A percentile compares a stretch with the other conserved stretches of the same genome.
phyloP scores from a whole-genome alignment of 768 basidiomycete species.

The Pholiota microspora region DNA sequence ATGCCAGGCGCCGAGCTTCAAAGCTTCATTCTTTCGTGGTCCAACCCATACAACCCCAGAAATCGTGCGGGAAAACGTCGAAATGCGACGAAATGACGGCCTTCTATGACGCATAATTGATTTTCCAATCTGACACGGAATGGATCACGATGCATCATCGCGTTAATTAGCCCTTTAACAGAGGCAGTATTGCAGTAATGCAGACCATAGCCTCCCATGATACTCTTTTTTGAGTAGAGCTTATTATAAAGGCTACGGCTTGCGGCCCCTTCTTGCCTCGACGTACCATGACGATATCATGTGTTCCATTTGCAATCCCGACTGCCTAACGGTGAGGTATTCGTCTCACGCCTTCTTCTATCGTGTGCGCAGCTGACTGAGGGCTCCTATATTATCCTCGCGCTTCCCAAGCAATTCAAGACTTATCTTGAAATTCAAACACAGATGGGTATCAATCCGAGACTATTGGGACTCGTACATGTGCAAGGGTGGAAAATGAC shows the following conservation, averaged over 20 bases:
- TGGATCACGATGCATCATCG: neutral
- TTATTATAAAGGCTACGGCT: neutral
- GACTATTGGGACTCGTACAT: neutral
- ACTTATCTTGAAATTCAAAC: neutral
- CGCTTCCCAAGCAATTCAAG: neutral
- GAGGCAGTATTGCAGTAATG: too few species aligned
- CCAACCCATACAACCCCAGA: too few species aligned
- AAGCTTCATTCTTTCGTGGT: too few species aligned
- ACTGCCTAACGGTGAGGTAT: neutral
- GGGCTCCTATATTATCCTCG: neutral
- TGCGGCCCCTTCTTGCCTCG: neutral
- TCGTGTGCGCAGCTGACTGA: slow-evolving; percentile 2
- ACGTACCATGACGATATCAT: neutral
- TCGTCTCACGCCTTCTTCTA: slow-evolving; percentile 7
- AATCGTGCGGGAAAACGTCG: too few species aligned
- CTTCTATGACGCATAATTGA: neutral
- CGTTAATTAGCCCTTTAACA: neutral
- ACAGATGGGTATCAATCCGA: neutral
- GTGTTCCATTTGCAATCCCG: neutral
- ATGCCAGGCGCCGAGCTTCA: too few species aligned
- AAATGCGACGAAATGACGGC: too few species aligned
- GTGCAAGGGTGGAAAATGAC: neutral
- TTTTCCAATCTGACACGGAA: neutral
- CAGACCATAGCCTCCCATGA: neutral
- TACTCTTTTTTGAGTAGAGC: neutral